Percentiles rank a stretch among this genome's conserved stretches.
phyloP scores from a whole-genome alignment of 768 basidiomycete genomes.

The Suillus bovinus region DNA sequence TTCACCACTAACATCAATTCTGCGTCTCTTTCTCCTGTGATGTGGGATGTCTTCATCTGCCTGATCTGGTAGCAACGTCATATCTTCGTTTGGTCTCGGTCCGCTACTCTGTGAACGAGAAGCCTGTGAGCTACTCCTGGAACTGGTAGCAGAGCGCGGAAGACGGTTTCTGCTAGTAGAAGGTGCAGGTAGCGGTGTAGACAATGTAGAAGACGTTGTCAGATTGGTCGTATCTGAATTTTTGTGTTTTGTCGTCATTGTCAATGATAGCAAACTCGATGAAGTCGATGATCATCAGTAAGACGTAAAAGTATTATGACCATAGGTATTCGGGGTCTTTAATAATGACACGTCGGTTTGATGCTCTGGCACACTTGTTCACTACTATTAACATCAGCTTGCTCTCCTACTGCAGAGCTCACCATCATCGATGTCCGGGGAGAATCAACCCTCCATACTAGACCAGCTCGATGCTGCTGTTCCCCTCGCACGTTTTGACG shows the following conservation, averaged over 20 bases:
- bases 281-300: neutral
- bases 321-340: slow-evolving; percentile 2
- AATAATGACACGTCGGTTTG: neutral
- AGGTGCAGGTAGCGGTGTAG: slow-evolving; percentile 7
- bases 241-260: neutral
- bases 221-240: slow-evolving; percentile 7
- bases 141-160: slow-evolving; percentile 7
- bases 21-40: slow-evolving; percentile 7
- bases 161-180: slow-evolving; percentile 11
- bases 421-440: slow-evolving; percentile 9
- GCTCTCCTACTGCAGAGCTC: slow-evolving; percentile 11
- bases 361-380: neutral
- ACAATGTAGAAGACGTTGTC: slow-evolving; percentile 5
- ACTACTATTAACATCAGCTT: neutral
- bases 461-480: slow-evolving; percentile 64
- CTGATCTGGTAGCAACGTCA: neutral
- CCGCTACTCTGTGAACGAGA: neutral
- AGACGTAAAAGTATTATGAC: neutral
- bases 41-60: neutral
- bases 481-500: slow-evolving; percentile 76
- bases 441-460: slow-evolving; percentile 42
- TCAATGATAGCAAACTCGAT: neutral
- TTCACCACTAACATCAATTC: neutral
- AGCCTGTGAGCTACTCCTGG: slow-evolving; percentile 9
- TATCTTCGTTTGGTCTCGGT: neutral